Evolutionary conservation across 179 eudicot species (phyloP), one percentile per base, ranked within the genome.

Genomic region (Actinidia polygama): DNA sequence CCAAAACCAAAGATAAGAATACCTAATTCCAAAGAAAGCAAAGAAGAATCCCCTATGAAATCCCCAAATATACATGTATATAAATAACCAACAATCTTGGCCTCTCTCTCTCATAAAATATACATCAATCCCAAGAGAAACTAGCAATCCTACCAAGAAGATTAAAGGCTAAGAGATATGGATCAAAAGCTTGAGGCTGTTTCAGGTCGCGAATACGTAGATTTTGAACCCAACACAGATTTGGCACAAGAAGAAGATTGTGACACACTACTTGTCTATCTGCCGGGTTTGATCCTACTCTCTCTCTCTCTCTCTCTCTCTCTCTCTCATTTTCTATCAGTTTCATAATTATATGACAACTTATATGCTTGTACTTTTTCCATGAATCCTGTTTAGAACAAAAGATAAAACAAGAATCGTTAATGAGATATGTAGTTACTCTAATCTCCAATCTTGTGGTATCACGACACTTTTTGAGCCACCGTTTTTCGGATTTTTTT

Each of bases 241-340:
- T 50, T 73, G 73, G 18, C 16, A 3, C 19, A 36, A 3, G 83
- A 84, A 84, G 83, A 79, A 40, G 75, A 50, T 49, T 77, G 77
- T 21, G 85, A 84, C 30, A 79, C 75, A 15, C 24, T 84, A 12
- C 79, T 81, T 5, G 19, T 86, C 70, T 5, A 69, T 75, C 77
- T 86, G 21, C 85, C 89, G 7, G 89, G 89, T 86, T 83, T 44
- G 68, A 11, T 73, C 46, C 3, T 44, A 10, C 40, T 44, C 36
- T 15, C 44, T 30, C 40, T 3, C 2, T 11, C 0, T 62, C 23
- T 21, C 16, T n/a, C 18, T 0, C n/a, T n/a, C n/a, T n/a, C n/a
- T n/a, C n/a, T n/a, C n/a, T n/a, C n/a, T n/a, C n/a, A n/a, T n/a
- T n/a, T n/a, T n/a, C n/a, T n/a, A n/a, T n/a, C n/a, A n/a, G n/a